Evolutionary conservation across 768 basidiomycete genomes (phyloP).

Genomic region (Amylocystis lapponica): DNA sequence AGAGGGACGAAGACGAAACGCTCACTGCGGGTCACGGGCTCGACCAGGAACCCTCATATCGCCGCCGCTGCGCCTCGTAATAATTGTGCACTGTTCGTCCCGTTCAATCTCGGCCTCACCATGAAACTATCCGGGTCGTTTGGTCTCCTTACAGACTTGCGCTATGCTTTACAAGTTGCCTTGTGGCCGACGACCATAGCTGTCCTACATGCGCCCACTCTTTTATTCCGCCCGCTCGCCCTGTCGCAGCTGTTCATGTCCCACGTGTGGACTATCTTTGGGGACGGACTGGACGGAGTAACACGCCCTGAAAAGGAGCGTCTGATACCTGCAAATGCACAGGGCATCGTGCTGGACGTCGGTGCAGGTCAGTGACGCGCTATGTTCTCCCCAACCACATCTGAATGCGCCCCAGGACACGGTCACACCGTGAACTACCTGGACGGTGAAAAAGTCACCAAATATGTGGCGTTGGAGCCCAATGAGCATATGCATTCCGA

Average conservation of each 20-base stretch:
- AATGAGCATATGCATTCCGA: slow-evolving; percentile 56
- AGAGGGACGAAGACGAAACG: too few relatives aligned
- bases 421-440: slow-evolving; percentile 64
- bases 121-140: slow-evolving; percentile 48
- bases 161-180: slow-evolving; percentile 30
- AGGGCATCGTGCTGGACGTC: slow-evolving; percentile 59
- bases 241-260: slow-evolving; percentile 55
- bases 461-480: slow-evolving; percentile 70
- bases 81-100: too few relatives aligned
- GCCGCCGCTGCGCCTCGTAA: too few relatives aligned
- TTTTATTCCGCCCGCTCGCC: slow-evolving; percentile 39
- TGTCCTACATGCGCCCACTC: slow-evolving; percentile 33
- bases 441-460: slow-evolving; percentile 44
- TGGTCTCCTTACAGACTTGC: slow-evolving; percentile 38
- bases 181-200: slow-evolving; percentile 41
- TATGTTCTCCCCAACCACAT: neutral
- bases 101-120: neutral
- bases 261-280: slow-evolving; percentile 50
- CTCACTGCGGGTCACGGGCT: too few relatives aligned
- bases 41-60: too few relatives aligned
- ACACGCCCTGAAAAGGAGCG: slow-evolving; percentile 34
- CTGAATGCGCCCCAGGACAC: slow-evolving; percentile 43
- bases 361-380: slow-evolving; percentile 47
- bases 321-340: slow-evolving; percentile 49
- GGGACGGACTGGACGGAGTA: slow-evolving; percentile 39